Evolutionary conservation across 345 rosid species (phyloP).

Genomic region (Conringia planisiliqua): DNA sequence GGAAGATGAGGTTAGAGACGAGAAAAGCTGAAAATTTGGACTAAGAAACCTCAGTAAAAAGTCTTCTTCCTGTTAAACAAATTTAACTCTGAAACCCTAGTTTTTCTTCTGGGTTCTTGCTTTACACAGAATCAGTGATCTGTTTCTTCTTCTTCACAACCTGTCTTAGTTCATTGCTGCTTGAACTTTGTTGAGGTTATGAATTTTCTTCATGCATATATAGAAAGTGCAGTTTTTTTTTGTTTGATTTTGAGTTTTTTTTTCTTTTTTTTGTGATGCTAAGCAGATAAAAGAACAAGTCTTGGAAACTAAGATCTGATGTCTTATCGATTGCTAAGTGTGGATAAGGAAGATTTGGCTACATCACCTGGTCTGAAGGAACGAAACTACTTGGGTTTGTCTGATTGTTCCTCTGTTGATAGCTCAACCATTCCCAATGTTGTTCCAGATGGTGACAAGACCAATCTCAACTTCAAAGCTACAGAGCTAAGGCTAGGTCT

Average conservation of each 20-base stretch:
- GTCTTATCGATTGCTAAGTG: slow-evolving; percentile 47
- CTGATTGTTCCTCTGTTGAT: slow-evolving; percentile 79
- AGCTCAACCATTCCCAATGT: slow-evolving; percentile 55
- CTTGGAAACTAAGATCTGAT: slow-evolving; percentile 40
- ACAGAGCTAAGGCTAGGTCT: slow-evolving; percentile 86
- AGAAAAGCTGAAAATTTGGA: too few species aligned
- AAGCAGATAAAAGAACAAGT: slow-evolving; percentile 16
- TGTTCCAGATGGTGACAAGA: slow-evolving; percentile 40
- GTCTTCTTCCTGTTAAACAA: neutral
- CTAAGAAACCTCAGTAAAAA: too few species aligned
- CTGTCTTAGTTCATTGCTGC: too few species aligned
- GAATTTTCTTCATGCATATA: slow-evolving; percentile 9
- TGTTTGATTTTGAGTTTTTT: neutral
- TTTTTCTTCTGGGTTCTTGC: neutral
- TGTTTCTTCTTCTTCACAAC: too few species aligned
- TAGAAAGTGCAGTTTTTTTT: neutral
- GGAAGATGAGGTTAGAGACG: neutral
- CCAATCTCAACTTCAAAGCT: slow-evolving; percentile 68
- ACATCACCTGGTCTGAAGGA: slow-evolving; percentile 57
- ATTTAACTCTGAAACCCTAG: neutral
- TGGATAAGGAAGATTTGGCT: slow-evolving; percentile 55
- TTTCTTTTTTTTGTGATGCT: neutral
- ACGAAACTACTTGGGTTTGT: slow-evolving; percentile 67
- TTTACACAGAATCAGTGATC: neutral
- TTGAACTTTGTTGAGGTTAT: too few species aligned